Evolutionary conservation across 306 rosid genomes (phyloP).

Genomic region (Trifolium pratense): DNA sequence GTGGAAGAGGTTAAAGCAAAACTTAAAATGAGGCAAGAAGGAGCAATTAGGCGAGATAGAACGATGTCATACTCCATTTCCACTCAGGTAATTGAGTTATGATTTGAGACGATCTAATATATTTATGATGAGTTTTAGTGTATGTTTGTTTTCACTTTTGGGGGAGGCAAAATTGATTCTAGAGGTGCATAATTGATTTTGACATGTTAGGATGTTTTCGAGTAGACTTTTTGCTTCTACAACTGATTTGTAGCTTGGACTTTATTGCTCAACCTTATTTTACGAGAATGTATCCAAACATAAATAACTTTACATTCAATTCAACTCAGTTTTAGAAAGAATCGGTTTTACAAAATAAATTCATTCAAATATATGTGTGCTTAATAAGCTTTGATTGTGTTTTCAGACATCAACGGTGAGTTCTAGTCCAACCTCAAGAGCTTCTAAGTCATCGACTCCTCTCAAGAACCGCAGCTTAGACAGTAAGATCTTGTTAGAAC

Average conservation of each 20-base stretch:
- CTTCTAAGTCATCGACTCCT: constrained; percentile 44
- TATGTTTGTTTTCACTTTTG: background rate
- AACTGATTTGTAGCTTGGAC: background rate
- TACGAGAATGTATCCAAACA: background rate
- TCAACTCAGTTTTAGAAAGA: background rate
- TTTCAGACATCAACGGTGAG: constrained; percentile 59
- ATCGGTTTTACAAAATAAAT: background rate
- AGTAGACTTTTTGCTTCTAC: background rate
- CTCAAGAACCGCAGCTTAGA: constrained; percentile 45
- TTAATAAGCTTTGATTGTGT: constrained; percentile 13
- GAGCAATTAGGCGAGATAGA: constrained; percentile 72
- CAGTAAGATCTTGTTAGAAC: constrained; percentile 59
- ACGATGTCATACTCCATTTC: constrained; percentile 65
- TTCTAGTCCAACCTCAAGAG: constrained; percentile 66
- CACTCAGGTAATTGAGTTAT: constrained; percentile 60
- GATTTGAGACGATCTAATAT: constrained; percentile 1
- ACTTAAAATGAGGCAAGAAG: constrained; percentile 75
- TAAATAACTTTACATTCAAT: background rate
- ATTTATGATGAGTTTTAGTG: constrained; percentile 6
- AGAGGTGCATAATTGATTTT: background rate
- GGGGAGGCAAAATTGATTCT: background rate
- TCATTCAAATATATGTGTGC: background rate
- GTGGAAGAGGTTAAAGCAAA: constrained; percentile 65
- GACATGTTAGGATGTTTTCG: background rate
- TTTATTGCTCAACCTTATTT: background rate